A percentile compares a stretch with the other conserved stretches of the same genome.
phyloP scores from a whole-genome alignment of 176 grass and related monocot genomes.

The Lolium rigidum region DNA sequence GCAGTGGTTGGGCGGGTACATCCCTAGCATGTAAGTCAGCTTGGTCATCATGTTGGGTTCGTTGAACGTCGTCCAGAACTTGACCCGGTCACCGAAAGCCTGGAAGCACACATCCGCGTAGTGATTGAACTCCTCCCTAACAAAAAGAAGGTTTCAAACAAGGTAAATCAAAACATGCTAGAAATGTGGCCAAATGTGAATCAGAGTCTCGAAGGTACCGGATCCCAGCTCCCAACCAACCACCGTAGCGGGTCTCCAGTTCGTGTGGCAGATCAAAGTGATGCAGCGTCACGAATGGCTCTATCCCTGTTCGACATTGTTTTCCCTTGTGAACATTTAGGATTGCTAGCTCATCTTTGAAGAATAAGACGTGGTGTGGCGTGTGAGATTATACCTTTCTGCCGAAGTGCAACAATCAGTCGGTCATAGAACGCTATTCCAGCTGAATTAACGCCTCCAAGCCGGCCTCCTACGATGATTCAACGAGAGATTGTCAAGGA shows the following conservation, averaged over 20 bases:
- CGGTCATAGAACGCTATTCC: conserved; percentile 50
- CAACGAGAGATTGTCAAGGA: background rate
- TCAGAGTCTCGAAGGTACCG: conserved; percentile 33
- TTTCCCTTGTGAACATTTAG: no score
- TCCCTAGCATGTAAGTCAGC: conserved; percentile 47
- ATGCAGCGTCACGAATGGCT: no score
- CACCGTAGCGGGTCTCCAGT: conserved; percentile 44
- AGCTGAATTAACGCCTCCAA: conserved; percentile 47
- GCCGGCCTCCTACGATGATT: conserved; percentile 43
- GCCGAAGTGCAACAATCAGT: conserved; percentile 50
- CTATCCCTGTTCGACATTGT: conserved; percentile 42
- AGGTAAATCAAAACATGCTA: background rate
- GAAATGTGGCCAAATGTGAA: no score
- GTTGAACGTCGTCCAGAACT: conserved; percentile 72
- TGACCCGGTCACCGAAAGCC: conserved; percentile 35
- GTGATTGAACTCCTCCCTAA: conserved; percentile 60
- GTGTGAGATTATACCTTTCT: conserved; percentile 44
- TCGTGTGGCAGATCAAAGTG: conserved; percentile 45
- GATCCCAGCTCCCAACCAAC: conserved; percentile 63
- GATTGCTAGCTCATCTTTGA: background rate
- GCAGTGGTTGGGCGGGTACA: conserved; percentile 49
- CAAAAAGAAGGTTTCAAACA: background rate
- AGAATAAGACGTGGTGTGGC: background rate
- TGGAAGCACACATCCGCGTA: conserved; percentile 75
- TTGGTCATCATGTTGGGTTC: conserved; percentile 66